These are phyloP conservation scores for Mortierella sp. DNA, from an alignment of 371 early-diverging fungal species.

Conservation along the genomic window DNA sequence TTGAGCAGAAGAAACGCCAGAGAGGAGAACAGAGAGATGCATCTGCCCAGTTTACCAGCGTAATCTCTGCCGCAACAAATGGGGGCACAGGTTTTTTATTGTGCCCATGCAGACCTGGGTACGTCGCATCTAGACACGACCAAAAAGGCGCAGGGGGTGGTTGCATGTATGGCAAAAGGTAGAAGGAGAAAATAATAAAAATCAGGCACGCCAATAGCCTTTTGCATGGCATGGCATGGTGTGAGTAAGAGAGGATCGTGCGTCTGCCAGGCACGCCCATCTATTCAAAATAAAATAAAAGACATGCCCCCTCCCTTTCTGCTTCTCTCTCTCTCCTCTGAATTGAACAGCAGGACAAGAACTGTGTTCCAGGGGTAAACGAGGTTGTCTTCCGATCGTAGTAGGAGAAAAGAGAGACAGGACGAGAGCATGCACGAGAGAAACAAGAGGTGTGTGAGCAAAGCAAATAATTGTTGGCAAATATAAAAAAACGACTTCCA, in stretches of 20 bases:
- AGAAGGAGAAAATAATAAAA: neutral
- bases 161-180: neutral
- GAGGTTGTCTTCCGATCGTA: neutral
- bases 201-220: neutral
- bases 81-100: neutral
- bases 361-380: constrained; percentile 5
- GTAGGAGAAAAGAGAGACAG: neutral
- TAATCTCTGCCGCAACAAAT: neutral
- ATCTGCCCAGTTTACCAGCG: neutral
- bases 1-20: neutral
- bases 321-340: neutral
- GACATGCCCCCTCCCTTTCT: neutral
- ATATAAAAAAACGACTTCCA: neutral
- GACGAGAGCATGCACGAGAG: neutral
- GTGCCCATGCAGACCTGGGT: neutral
- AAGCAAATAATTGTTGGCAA: neutral
- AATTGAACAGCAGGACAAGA: neutral
- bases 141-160: neutral
- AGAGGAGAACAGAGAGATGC: neutral
- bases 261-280: constrained; percentile 8
- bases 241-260: neutral
- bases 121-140: neutral
- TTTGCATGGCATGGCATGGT: neutral
- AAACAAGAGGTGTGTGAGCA: neutral
- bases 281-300: neutral